Evolutionary conservation across 768 basidiomycete genomes (phyloP).

Genomic region (Phlebiopsis gigantea): DNA sequence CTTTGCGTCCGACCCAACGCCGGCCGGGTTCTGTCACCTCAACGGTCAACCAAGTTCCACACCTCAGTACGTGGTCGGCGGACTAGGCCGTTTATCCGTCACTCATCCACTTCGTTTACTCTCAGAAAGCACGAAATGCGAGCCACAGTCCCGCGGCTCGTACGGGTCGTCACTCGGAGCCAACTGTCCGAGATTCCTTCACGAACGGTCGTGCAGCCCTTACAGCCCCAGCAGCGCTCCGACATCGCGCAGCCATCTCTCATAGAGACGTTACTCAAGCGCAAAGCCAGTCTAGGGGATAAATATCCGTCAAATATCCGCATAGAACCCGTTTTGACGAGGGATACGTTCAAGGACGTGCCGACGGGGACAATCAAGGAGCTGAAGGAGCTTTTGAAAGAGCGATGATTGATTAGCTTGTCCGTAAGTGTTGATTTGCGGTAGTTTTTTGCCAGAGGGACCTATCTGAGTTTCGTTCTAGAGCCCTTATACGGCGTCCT

Average conservation of each 20-base stretch:
- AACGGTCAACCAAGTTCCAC: not conserved
- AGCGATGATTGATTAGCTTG: conserved; percentile 16
- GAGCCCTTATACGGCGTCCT: no score
- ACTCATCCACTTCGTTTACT: not conserved
- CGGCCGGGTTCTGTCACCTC: no score
- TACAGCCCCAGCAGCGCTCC: conserved; percentile 19
- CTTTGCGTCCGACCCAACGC: no score
- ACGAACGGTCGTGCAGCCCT: conserved; percentile 18
- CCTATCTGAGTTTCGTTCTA: no score
- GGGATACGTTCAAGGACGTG: conserved; percentile 34
- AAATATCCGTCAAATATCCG: conserved; percentile 46
- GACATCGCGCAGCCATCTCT: conserved; percentile 27
- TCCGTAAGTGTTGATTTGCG: not conserved
- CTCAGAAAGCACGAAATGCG: not conserved
- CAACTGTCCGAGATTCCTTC: conserved; percentile 19
- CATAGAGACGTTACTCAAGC: conserved; percentile 36
- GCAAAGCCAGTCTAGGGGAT: conserved; percentile 32
- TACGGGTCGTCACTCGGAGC: conserved; percentile 36
- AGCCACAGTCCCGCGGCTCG: conserved; percentile 27
- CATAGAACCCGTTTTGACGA: conserved; percentile 40
- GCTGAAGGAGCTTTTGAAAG: conserved; percentile 33
- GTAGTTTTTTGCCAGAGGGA: no score
- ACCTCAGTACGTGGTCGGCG: not conserved
- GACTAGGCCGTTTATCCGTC: not conserved
- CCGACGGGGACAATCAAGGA: conserved; percentile 32